These are phyloP conservation scores for Friedmanniomyces simplex DNA, from an alignment of 495 filamentous ascomycete genomes.

Conservation along the genomic window DNA sequence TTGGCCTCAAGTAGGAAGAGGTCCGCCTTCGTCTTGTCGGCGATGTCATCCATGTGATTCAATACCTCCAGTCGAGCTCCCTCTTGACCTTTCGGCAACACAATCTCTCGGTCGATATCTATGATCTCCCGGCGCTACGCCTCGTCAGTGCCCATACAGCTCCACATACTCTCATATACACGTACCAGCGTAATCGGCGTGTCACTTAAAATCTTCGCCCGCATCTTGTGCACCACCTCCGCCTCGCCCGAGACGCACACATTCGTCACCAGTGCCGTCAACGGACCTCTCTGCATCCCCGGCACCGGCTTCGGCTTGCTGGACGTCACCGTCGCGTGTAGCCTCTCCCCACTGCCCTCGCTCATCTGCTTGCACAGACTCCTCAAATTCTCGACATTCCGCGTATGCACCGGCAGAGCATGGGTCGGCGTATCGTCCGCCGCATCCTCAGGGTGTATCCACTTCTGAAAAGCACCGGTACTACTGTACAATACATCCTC, in stretches of 20 bases:
- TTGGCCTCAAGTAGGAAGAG: constrained; percentile 89
- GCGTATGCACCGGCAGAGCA: constrained; percentile 77
- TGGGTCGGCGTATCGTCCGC: constrained; percentile 72
- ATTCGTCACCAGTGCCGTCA: constrained; percentile 71
- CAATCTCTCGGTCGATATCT: constrained; percentile 80
- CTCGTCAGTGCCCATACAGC: constrained; percentile 15
- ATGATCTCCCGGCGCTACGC: constrained; percentile 78
- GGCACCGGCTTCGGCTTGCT: constrained; percentile 69
- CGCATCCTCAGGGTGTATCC: constrained; percentile 79
- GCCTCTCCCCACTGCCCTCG: constrained; percentile 52
- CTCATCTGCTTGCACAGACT: constrained; percentile 69
- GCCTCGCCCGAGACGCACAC: constrained; percentile 79
- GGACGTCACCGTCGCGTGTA: constrained; percentile 73
- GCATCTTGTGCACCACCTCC: constrained; percentile 72
- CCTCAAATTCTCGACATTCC: constrained; percentile 68
- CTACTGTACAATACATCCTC: constrained; percentile 88
- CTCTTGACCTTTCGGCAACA: constrained; percentile 59
- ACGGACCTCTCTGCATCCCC: constrained; percentile 50
- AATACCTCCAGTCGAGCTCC: constrained; percentile 60
- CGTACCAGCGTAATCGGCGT: constrained; percentile 80
- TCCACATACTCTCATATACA: constrained; percentile 1
- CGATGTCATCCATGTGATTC: constrained; percentile 74
- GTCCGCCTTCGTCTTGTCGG: constrained; percentile 80
- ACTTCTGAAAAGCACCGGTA: constrained; percentile 67
- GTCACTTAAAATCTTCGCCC: constrained; percentile 74